Evolutionary conservation across 495 filamentous ascomycete species (phyloP), one percentile per base, ranked within the genome.

Genomic region (Aspergillus biplanus): DNA sequence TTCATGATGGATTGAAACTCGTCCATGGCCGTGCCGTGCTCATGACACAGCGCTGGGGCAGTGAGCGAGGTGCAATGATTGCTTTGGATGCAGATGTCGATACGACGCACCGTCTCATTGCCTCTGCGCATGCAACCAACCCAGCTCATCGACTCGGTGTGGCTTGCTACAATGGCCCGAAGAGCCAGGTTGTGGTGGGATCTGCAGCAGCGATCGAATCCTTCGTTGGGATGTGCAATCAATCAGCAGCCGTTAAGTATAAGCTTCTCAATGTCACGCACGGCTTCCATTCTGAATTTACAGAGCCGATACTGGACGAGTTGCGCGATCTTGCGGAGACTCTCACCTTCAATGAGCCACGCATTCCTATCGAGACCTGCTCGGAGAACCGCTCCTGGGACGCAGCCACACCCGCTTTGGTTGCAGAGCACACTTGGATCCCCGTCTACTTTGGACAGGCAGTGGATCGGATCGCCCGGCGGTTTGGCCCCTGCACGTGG

Each of bases 81-180:
- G 70, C 75, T 6, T 42, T 84, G 0, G 75, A 82, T 56, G 65
- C 65, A 0, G 58, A 65, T 4, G 59, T 76, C 2, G 15, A 32
- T 4, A 37, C 37, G 11, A 44, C 39, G 8, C 5, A 44, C n/a
- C 39, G 8, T 49, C 13, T 18, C 18, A 64, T 71, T 6, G 72
- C 21, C 21, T 27, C 21, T 27, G 21, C 21, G 21, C 21, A 27
- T 27, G 21, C 21, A 27, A 27, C 21, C 21, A 27, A 27, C 21
- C 21, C 21, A 27, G 21, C 21, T 27, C 21, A 27, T 27, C 21
- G 21, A 27, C 21, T 27, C 21, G 21, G 67, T 18, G 73, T 84
- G 31, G 80, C 81, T 6, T 83, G 81, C 64, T 80, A 71, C 62
- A 85, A 83, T 64, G 79, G 76, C 0, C 77, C 77, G 7, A 63